These are phyloP conservation scores for Beta vulgaris DNA, from an alignment of 148 eudicot genomes.

Conservation along the genomic window DNA sequence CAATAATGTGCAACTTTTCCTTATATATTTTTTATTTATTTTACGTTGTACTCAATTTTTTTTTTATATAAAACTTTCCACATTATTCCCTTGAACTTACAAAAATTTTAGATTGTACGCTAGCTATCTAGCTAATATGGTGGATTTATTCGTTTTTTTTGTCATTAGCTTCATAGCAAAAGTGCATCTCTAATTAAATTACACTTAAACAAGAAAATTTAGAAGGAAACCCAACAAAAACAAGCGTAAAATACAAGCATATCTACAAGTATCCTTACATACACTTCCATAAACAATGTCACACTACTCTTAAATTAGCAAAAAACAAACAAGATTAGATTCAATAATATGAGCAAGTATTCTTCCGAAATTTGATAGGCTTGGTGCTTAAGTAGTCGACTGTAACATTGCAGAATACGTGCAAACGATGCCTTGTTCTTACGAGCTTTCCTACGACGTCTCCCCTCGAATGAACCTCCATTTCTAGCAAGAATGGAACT, in stretches of 20 bases:
- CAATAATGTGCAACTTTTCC: no score
- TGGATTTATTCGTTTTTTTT: no score
- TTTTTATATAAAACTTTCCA: no score
- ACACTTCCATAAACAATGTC: background rate
- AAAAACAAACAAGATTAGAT: background rate
- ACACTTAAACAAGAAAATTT: no score
- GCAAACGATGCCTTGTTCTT: conserved; percentile 45
- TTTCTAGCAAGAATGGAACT: conserved; percentile 59
- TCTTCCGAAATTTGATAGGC: conserved; percentile 67
- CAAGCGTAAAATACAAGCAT: background rate
- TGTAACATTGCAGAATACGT: conserved; percentile 52
- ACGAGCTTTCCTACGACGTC: conserved; percentile 89
- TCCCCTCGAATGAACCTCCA: conserved; percentile 52
- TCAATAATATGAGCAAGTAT: conserved; percentile 49
- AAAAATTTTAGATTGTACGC: no score
- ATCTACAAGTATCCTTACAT: conserved; percentile 11
- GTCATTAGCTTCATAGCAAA: no score
- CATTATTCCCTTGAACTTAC: no score
- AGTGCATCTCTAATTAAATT: no score
- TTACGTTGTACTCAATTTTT: no score
- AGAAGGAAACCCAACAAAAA: background rate
- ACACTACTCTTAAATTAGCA: background rate
- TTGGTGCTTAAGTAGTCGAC: conserved; percentile 61
- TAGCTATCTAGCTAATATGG: no score
- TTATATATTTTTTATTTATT: no score